Percentiles rank a stretch among this genome's conserved stretches.
Evolutionary conservation across 306 rosid species (phyloP).

Genomic region (Gastrolobium villosum): DNA sequence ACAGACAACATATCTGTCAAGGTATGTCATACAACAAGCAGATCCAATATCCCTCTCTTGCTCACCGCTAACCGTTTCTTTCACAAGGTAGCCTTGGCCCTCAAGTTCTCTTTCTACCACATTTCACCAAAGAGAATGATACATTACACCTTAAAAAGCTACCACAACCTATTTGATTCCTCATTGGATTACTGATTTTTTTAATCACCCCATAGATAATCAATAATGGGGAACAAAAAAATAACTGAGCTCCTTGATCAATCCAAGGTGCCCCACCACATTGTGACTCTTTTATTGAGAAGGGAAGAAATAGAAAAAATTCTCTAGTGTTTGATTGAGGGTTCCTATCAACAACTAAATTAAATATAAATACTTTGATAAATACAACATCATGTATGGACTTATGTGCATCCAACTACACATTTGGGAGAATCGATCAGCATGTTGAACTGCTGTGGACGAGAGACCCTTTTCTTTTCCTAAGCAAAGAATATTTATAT

Average conservation of each 20-base stretch:
- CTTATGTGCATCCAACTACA: constrained; percentile 44
- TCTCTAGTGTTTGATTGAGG: constrained; percentile 30
- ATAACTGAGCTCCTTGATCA: constrained; percentile 24
- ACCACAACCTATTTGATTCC: constrained; percentile 14
- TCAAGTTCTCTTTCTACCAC: constrained; percentile 34
- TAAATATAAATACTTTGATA: constrained; percentile 36
- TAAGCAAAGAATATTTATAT: constrained; percentile 51
- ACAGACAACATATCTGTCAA: not conserved
- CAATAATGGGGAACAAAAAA: not conserved
- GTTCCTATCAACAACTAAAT: constrained; percentile 40
- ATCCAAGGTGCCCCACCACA: constrained; percentile 42
- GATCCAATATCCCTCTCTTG: constrained; percentile 52
- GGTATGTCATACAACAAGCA: not conserved
- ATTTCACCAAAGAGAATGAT: constrained; percentile 47
- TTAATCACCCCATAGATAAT: not conserved
- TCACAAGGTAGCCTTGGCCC: constrained; percentile 45
- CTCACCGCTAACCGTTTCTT: constrained; percentile 37
- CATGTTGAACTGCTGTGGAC: constrained; percentile 29
- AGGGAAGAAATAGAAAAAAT: not conserved
- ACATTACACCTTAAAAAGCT: constrained; percentile 54
- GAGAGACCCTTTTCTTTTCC: constrained; percentile 26
- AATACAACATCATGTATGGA: constrained; percentile 48
- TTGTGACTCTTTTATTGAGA: constrained; percentile 31
- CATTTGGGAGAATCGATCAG: constrained; percentile 47
- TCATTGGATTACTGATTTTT: not conserved